phyloP scores from a whole-genome alignment of 2,329 filamentous ascomycete genomes.

The Diaporthe helianthi region DNA sequence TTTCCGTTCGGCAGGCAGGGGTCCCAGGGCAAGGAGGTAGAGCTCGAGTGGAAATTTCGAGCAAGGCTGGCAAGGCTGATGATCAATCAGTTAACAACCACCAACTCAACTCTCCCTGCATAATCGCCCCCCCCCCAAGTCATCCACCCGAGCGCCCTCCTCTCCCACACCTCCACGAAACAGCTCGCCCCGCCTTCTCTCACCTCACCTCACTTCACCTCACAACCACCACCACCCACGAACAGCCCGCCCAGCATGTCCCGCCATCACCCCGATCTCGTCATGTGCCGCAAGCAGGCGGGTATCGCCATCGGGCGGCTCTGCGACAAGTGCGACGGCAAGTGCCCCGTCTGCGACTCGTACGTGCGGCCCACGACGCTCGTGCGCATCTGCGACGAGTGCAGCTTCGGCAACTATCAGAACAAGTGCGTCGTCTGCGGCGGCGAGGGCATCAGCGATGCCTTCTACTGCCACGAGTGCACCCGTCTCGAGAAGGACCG shows the following conservation, averaged over 20 bases:
- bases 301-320: slow-evolving; percentile 98
- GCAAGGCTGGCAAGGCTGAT: slow-evolving; percentile 31
- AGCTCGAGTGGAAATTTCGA: slow-evolving; percentile 25
- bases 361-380: slow-evolving; percentile 98
- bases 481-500: slow-evolving; percentile 95
- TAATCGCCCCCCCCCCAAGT: neutral
- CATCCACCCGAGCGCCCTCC: too few relatives aligned
- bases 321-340: slow-evolving; percentile 99
- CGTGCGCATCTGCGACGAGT: slow-evolving; percentile 98
- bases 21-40: neutral
- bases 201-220: too few relatives aligned
- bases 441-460: slow-evolving; percentile 96
- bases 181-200: neutral
- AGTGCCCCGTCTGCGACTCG: slow-evolving; percentile 98
- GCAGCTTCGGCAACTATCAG: slow-evolving; percentile 99
- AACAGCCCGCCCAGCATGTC: slow-evolving; percentile 67
- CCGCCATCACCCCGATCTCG: slow-evolving; percentile 95
- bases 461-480: slow-evolving; percentile 99
- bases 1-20: slow-evolving; percentile 22
- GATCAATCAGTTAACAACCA: neutral
- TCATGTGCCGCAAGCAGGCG: slow-evolving; percentile 99
- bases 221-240: neutral
- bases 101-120: slow-evolving; percentile 8
- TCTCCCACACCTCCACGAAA: neutral
- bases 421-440: slow-evolving; percentile 99